Percentiles rank a stretch among this genome's conserved stretches.
phyloP scores from a whole-genome alignment of 2,329 filamentous ascomycete genomes.

The Epichloe gansuensis region DNA sequence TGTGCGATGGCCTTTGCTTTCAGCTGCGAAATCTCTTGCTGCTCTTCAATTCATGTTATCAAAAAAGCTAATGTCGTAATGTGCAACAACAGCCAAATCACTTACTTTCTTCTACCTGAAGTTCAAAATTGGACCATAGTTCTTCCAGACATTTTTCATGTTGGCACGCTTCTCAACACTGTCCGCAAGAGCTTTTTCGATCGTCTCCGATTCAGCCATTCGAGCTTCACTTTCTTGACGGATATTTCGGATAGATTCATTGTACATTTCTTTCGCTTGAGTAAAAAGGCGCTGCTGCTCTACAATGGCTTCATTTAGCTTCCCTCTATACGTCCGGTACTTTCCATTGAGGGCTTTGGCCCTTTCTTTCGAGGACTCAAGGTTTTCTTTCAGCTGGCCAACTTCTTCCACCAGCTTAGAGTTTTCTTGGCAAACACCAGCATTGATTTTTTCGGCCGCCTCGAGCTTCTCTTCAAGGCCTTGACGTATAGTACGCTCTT shows the following conservation, averaged over 20 bases:
- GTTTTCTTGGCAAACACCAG: slow-evolving; percentile 13
- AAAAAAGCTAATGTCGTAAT: neutral
- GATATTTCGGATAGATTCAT: slow-evolving; percentile 23
- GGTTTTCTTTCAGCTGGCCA: slow-evolving; percentile 13
- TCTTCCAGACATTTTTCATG: slow-evolving; percentile 20
- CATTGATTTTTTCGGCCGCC: slow-evolving; percentile 14
- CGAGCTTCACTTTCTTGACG: slow-evolving; percentile 18
- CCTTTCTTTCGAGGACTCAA: slow-evolving; percentile 14
- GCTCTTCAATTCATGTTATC: slow-evolving; percentile 10
- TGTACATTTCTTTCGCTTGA: slow-evolving; percentile 20
- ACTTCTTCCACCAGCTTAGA: slow-evolving; percentile 17
- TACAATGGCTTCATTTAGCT: slow-evolving; percentile 31
- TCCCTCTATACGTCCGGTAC: slow-evolving; percentile 21
- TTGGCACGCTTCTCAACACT: slow-evolving; percentile 21
- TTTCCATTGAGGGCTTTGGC: slow-evolving; percentile 19
- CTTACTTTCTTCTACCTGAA: slow-evolving; percentile 15
- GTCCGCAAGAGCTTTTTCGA: slow-evolving; percentile 17
- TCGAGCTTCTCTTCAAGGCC: slow-evolving; percentile 13
- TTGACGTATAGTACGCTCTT: slow-evolving; percentile 16
- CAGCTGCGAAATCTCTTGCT: slow-evolving; percentile 14
- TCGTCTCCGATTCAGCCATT: slow-evolving; percentile 9
- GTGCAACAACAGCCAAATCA: neutral
- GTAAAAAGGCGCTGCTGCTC: slow-evolving; percentile 35
- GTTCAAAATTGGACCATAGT: slow-evolving; percentile 12
- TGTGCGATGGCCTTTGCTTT: slow-evolving; percentile 11